Base-by-base conservation (phyloP, 2,329 filamentous ascomycete genomes). In the Rhinocladiella similis region DNA sequence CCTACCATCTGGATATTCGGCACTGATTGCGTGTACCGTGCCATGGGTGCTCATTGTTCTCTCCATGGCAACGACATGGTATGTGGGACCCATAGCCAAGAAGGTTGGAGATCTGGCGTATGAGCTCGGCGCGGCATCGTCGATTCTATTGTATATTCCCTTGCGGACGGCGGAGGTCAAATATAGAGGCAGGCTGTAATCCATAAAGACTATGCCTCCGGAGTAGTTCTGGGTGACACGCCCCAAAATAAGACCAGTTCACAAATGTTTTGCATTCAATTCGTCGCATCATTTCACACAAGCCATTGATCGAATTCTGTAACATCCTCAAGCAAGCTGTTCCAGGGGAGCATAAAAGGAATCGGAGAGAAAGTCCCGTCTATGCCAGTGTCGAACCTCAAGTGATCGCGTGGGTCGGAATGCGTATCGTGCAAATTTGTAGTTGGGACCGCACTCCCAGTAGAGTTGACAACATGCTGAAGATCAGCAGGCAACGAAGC, bases 41-140 rank as follows among this genome's bases (percentile, higher is more conserved):
- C 84, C 85, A 2, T 88, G 85, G 85, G 77, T 77, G 4, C 84
- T 85, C 5, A 80, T 83, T 0, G 79, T 89, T 27, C 67, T 88
- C 43, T 85, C 79, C 55, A 88, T 88, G 85, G 81, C 83, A 19
- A 84, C 89, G 72, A 80, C 82, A 3, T 89, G 85, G 81, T 89
- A 85, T 68, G 80, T 83, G 56, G 86, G 86, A 1, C 86, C 85
- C 0, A 70, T 87, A 55, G 83, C 84, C 2, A 74, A 73, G 47
- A 68, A 78, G 46, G 78, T 85, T 16, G 83, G 83, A 0, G 79
- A 79, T 25, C 47, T 54, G 18, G 51, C 42, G 16, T 54, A 38
- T 29, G 2, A 4, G 27, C 29, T 54, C 20, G 42, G 42, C 27
- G 51, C 42, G 29, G 51, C 41, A 18, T 27, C 22, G n/a, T 47